These are phyloP conservation scores for Lentinula boryana DNA, from an alignment of 768 basidiomycete genomes.

Conservation along the genomic window DNA sequence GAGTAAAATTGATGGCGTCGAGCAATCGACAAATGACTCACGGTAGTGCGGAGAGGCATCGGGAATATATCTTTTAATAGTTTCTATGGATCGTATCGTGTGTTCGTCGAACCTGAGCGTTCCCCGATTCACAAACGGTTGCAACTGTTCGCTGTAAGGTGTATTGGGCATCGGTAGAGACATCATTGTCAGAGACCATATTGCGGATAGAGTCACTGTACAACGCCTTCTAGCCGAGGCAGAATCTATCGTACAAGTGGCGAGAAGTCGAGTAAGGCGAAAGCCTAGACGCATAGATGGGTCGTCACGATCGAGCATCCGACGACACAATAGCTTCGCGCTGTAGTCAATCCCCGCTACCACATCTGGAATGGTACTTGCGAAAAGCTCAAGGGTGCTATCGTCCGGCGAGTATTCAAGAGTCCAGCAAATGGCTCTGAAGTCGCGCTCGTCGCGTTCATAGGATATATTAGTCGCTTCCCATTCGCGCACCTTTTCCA, in stretches of 20 bases:
- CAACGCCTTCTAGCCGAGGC: conserved; percentile 23
- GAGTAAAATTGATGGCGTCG: not conserved
- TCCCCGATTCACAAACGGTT: not conserved
- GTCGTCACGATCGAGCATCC: conserved; percentile 24
- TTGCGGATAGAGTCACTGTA: conserved; percentile 28
- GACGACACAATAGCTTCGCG: conserved; percentile 28
- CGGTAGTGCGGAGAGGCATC: conserved; percentile 17
- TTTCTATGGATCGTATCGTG: conserved; percentile 21
- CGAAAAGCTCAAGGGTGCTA: conserved; percentile 28
- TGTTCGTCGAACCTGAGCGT: conserved; percentile 26
- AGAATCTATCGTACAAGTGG: conserved; percentile 21
- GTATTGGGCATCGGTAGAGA: conserved; percentile 18
- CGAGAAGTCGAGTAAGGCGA: conserved; percentile 29
- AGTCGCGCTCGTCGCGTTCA: conserved; percentile 30
- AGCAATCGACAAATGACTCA: not conserved
- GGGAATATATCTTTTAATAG: conserved; percentile 16
- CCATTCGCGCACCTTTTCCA: conserved; percentile 25
- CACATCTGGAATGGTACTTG: conserved; percentile 28
- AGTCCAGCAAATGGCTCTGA: conserved; percentile 34
- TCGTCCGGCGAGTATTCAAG: conserved; percentile 28
- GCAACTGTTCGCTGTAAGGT: not conserved
- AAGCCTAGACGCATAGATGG: conserved; percentile 23
- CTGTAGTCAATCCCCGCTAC: conserved; percentile 32
- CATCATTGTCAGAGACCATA: conserved; percentile 39
- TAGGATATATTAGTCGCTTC: conserved; percentile 27